These are phyloP conservation scores for Asterionellopsis glacialis DNA, from an alignment of 108 stramenopile species.

Conservation along the genomic window DNA sequence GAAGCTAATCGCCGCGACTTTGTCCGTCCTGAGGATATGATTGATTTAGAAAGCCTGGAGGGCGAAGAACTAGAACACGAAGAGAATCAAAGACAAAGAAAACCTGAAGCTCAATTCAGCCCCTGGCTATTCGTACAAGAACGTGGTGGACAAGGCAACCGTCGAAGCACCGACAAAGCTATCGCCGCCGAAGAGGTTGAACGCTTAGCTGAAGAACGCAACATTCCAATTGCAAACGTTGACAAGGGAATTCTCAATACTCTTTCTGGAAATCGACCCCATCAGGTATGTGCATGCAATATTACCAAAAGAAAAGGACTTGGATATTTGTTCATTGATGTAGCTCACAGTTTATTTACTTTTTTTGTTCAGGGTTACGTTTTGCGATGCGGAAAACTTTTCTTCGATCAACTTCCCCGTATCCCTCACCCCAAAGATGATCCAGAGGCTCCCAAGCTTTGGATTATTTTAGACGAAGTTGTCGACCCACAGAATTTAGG, in stretches of 20 bases:
- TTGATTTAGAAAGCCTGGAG: conserved; percentile 23
- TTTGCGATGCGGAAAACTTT: conserved; percentile 64
- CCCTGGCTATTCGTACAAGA: conserved; percentile 83
- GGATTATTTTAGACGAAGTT: conserved; percentile 90
- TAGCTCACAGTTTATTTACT: conserved; percentile 1
- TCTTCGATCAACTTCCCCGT: conserved; percentile 52
- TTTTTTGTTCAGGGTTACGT: conserved; percentile 53
- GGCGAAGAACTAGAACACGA: conserved; percentile 13
- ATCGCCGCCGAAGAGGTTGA: conserved; percentile 47
- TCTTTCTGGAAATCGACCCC: conserved; percentile 80
- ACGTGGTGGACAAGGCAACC: conserved; percentile 20
- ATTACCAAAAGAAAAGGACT: too few species aligned
- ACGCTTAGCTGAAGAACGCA: conserved; percentile 43
- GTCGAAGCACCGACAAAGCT: conserved; percentile 40
- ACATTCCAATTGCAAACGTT: conserved; percentile 53
- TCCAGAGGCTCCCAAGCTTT: conserved; percentile 36
- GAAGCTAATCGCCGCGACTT: conserved; percentile 60
- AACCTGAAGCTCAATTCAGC: conserved; percentile 64
- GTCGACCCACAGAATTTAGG: conserved; percentile 92
- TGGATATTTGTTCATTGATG: too few species aligned
- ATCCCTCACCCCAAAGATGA: conserved; percentile 33
- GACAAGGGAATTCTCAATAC: conserved; percentile 88
- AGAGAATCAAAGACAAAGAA: conserved; percentile 19
- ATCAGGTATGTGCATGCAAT: conserved; percentile 53
- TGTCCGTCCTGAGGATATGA: conserved; percentile 23